Evolutionary conservation across 1,284 basidiomycete genomes (phyloP), one percentile per base, ranked within the genome.

Genomic region (Cutaneotrichosporon arboriforme): DNA sequence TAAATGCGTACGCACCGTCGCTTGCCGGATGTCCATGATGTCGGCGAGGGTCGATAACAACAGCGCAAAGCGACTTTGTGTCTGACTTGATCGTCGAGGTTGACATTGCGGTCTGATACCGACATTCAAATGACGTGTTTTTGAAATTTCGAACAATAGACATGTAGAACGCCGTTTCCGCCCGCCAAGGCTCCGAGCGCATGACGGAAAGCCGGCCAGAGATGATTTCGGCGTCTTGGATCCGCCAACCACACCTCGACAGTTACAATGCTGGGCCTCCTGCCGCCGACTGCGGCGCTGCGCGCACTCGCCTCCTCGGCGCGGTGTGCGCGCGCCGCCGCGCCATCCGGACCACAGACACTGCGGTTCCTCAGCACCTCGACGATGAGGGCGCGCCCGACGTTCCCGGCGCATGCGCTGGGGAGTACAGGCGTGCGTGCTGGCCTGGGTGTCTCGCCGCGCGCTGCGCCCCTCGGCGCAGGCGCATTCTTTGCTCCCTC

Each of bases 1-100:
- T 47, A 20, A 3, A 21, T 1, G 0, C 7, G 15, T 10, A 58
- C 72, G 56, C 53, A 78, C 76, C 17, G 76, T 77, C 23, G 78
- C 78, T 63, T 76, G 73, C 54, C 78, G 66, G 58, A 79, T 77
- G 59, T 79, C 77, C 78, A 79, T 78, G 35, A 31, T 67, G 40
- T 36, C 39, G 18, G 18, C 34, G 34, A 17, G 15, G 17, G n/a
- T 44, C 26, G 26, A 31, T 31, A 31, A 31, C 26, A 31, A 31
- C 10, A 31, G 26, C 26, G 26, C 26, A 31, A 31, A 31, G 26
- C 26, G 26, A 31, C 26, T 31, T 31, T 31, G n/a, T n/a, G n/a
- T n/a, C n/a, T n/a, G n/a, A n/a, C n/a, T n/a, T n/a, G n/a, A n/a
- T 10, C 26, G 26, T 31, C 26, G 26, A 31, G 7, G 10, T 31